Percentiles rank a stretch among this genome's conserved stretches.
phyloP scores from a whole-genome alignment of 148 eudicot species.

The Cornus kousa region DNA sequence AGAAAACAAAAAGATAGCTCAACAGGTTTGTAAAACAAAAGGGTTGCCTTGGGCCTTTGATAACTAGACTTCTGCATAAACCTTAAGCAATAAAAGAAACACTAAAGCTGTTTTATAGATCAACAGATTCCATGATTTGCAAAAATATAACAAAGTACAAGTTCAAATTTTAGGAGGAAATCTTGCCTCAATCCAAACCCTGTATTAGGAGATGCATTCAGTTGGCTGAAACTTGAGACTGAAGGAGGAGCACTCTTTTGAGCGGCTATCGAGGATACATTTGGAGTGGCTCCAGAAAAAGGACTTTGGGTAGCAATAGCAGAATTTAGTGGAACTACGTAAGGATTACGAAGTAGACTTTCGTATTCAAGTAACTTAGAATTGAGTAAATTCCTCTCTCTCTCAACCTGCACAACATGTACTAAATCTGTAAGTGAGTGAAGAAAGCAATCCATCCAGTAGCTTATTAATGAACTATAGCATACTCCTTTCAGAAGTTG shows the following conservation, averaged over 20 bases:
- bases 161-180: slow-evolving; percentile 1
- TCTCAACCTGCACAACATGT: slow-evolving; percentile 62
- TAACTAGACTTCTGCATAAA: neutral
- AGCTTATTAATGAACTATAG: neutral
- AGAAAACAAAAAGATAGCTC: neutral
- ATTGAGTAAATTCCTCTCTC: slow-evolving; percentile 72
- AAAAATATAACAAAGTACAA: slow-evolving; percentile 9
- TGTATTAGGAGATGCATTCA: slow-evolving; percentile 43
- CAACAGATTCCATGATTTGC: neutral
- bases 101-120: neutral
- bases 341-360: slow-evolving; percentile 59
- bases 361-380: slow-evolving; percentile 70
- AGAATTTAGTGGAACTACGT: slow-evolving; percentile 32
- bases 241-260: slow-evolving; percentile 43
- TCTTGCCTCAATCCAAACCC: slow-evolving; percentile 52
- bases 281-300: slow-evolving; percentile 36
- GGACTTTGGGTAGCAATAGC: slow-evolving; percentile 38
- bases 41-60: neutral
- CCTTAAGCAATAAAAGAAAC: neutral
- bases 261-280: slow-evolving; percentile 29
- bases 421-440: slow-evolving; percentile 1
- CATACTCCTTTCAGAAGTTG: neutral
- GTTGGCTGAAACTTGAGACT: slow-evolving; percentile 64
- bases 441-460: neutral
- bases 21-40: slow-evolving; percentile 9